Conservation (phyloP, 2,329 filamentous ascomycete genomes). For the Sphaerostilbella broomeana region DNA sequence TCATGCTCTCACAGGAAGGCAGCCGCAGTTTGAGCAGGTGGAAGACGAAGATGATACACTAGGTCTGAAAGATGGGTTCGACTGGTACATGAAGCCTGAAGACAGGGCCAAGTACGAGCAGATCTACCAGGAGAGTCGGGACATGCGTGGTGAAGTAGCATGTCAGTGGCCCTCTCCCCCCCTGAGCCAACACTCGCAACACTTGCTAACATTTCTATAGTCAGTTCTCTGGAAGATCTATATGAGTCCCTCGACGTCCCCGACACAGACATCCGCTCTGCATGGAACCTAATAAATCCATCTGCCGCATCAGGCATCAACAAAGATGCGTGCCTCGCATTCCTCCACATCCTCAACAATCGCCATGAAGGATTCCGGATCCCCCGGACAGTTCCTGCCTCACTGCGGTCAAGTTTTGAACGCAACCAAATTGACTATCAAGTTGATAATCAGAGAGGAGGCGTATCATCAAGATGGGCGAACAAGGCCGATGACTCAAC, state of each 20-base stretch:
- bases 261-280: conserved; percentile 76
- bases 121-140: conserved; percentile 89
- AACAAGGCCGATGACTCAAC: conserved; percentile 73
- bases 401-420: conserved; percentile 86
- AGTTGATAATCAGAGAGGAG: conserved; percentile 63
- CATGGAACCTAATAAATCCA: conserved; percentile 97
- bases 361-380: conserved; percentile 93
- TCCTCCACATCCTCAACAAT: conserved; percentile 94
- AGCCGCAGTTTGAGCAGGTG: conserved; percentile 76
- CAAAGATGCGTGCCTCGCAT: conserved; percentile 90
- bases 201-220: conserved; percentile 36
- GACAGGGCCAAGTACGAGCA: conserved; percentile 95
- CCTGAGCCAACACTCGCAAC: background rate
- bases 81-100: conserved; percentile 96
- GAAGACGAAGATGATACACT: conserved; percentile 76
- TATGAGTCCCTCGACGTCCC: conserved; percentile 74
- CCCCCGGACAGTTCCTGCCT: conserved; percentile 82
- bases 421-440: conserved; percentile 96
- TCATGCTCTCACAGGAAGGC: conserved; percentile 70
- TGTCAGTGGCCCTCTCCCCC: conserved; percentile 45
- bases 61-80: conserved; percentile 90
- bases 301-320: conserved; percentile 75
- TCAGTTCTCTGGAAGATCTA: conserved; percentile 71
- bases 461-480: conserved; percentile 69
- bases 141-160: conserved; percentile 75